Conservation (phyloP, 345 rosid genomes). For the Adansonia digitata region DNA sequence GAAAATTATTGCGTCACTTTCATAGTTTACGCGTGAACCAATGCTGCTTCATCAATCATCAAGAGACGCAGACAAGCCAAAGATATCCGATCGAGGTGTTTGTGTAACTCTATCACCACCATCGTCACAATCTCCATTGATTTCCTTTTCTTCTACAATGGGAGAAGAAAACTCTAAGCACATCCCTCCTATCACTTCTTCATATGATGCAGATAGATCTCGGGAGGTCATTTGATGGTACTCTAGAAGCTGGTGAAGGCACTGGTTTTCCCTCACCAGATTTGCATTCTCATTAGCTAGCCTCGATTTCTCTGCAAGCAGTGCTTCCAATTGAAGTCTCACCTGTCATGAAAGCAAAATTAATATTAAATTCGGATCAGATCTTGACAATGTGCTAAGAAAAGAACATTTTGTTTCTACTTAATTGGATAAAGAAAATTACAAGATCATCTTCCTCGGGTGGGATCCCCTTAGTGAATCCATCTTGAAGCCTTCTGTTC, state of each 20-base stretch:
- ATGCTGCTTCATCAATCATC: conserved; percentile 31
- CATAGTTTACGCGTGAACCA: neutral
- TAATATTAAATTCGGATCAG: neutral
- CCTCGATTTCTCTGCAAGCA: conserved; percentile 85
- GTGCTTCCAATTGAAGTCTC: conserved; percentile 88
- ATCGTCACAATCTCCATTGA: conserved; percentile 20
- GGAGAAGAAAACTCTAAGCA: conserved; percentile 87
- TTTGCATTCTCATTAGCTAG: conserved; percentile 81
- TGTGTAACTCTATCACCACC: conserved; percentile 11
- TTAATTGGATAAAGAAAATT: neutral
- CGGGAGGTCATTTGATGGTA: conserved; percentile 81
- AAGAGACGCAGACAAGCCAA: conserved; percentile 35
- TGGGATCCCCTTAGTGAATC: conserved; percentile 55
- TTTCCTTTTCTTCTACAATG: conserved; percentile 24
- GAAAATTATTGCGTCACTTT: neutral
- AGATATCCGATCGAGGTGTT: conserved; percentile 12
- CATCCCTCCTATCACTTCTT: conserved; percentile 52
- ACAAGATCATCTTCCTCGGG: conserved; percentile 99
- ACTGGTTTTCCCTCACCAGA: conserved; percentile 74
- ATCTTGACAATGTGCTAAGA: neutral
- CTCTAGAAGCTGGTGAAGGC: conserved; percentile 78
- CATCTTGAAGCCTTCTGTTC: conserved; percentile 79
- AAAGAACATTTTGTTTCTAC: neutral
- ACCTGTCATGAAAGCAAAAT: conserved; percentile 37
- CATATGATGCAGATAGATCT: conserved; percentile 74